phyloP scores from a whole-genome alignment of 495 filamentous ascomycete species.

The Neurospora sublineolata region DNA sequence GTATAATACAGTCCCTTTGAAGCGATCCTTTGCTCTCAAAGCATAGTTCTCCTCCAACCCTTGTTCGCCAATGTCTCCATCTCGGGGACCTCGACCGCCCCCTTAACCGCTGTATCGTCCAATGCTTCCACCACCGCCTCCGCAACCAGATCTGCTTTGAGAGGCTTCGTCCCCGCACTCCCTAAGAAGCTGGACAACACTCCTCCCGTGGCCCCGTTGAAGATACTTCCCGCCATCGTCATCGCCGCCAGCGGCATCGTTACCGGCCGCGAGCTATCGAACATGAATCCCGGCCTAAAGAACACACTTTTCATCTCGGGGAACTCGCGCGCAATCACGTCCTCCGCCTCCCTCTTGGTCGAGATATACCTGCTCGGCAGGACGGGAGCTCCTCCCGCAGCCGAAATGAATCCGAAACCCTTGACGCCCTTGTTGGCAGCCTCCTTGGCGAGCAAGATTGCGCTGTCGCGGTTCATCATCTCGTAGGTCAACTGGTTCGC shows the following conservation, averaged over 20 bases:
- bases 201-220: constrained; percentile 66
- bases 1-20: constrained; percentile 22
- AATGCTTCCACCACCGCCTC: constrained; percentile 76
- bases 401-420: constrained; percentile 78
- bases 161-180: constrained; percentile 73
- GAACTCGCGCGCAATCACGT: constrained; percentile 57
- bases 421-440: constrained; percentile 49
- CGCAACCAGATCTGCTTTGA: constrained; percentile 75
- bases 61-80: constrained; percentile 64
- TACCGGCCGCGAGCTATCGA: constrained; percentile 67
- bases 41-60: constrained; percentile 72
- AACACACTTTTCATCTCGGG: constrained; percentile 69
- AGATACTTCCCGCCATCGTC: constrained; percentile 52
- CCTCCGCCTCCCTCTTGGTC: constrained; percentile 87
- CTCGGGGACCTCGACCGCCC: constrained; percentile 53
- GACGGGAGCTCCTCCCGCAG: constrained; percentile 71
- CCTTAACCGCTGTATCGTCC: constrained; percentile 54
- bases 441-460: constrained; percentile 77
- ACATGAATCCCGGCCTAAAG: constrained; percentile 77
- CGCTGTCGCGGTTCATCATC: constrained; percentile 87
- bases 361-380: constrained; percentile 77
- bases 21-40: constrained; percentile 32
- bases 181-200: constrained; percentile 63
- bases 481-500: constrained; percentile 85
- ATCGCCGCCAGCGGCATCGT: constrained; percentile 75